phyloP scores from a whole-genome alignment of 495 filamentous ascomycete species.

The Lentithecium fluviatile region DNA sequence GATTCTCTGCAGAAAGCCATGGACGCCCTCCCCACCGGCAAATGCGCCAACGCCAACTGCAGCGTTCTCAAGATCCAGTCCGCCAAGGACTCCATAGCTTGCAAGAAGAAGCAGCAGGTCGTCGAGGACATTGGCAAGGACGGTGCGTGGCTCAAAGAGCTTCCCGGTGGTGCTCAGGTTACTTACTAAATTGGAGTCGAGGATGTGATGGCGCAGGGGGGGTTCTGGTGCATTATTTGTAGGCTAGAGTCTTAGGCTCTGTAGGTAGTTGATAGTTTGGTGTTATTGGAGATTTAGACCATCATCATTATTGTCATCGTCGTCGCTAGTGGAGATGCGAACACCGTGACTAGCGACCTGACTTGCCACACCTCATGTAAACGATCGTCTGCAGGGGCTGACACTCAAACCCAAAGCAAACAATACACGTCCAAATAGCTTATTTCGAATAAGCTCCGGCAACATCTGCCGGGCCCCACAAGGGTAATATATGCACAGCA shows the following conservation, averaged over 20 bases:
- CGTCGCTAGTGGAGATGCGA: background rate
- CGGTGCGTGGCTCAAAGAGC: slow-evolving; percentile 28
- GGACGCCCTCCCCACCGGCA: slow-evolving; percentile 29
- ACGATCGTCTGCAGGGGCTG: background rate
- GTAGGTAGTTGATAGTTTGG: no score
- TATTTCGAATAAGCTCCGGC: slow-evolving; percentile 1
- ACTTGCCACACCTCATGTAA: background rate
- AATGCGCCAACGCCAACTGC: slow-evolving; percentile 34
- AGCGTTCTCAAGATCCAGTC: slow-evolving; percentile 32
- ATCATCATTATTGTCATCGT: no score
- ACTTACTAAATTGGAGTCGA: slow-evolving; percentile 7
- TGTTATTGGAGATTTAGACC: no score
- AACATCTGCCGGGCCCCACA: slow-evolving; percentile 4
- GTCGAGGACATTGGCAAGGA: slow-evolving; percentile 16
- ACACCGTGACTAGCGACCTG: background rate
- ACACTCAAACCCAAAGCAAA: no score
- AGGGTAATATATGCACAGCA: no score
- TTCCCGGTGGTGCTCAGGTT: slow-evolving; percentile 25
- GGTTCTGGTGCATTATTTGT: no score
- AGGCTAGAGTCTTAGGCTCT: no score
- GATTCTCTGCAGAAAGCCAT: slow-evolving; percentile 33
- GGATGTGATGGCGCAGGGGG: no score
- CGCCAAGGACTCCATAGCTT: slow-evolving; percentile 19
- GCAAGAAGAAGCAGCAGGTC: slow-evolving; percentile 28
- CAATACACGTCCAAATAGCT: background rate